Evolutionary conservation across 441 rosid genomes (phyloP), one percentile per base, ranked within the genome.

Genomic region (Erodium chrysanthum): DNA sequence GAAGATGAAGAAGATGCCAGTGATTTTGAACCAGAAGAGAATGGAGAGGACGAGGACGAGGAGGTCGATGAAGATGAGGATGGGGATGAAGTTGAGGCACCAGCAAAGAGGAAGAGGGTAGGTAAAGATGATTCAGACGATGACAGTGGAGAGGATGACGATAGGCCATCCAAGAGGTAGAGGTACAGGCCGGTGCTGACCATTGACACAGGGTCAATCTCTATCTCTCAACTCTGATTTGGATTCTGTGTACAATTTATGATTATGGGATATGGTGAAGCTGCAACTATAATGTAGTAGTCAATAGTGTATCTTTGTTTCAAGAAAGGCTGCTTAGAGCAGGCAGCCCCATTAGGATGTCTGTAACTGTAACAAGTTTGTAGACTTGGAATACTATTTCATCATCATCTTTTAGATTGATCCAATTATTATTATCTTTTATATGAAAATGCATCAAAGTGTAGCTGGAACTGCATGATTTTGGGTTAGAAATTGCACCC

Each of bases 1-100:
- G 96, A 88, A 69, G 95, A 89, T 1, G 93, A 92, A 76, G 97
- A 85, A 70, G 92, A 92, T 40, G 95, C 89, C 2, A 89, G 98
- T 68, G 96, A 89, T 70, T 88, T 92, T 12, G 89, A 88, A 37
- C 96, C 90, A 0, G 88, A 80, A 67, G 96, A 85, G 75, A 82
- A 84, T 11, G 88, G 81, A 0, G 85, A 81, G 17, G 95, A 82
- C 0, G 86, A 89, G 0, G 91, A 86, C 0, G 20, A 46, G 54
- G 54, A 46, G 17, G 15, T 35, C 4, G 80, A 78, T 5, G 80
- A 74, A 25, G 83, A 76, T 7, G 82, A 65, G 0, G 82, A 80
- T 5, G 77, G 81, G 1, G 73, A 62, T 2, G 74, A 63, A 2
- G 81, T 67, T 70, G 79, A 3, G 88, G 85, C 10, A 89, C 84